Conservation (phyloP, 495 filamentous ascomycete species). For the Oleoguttula mirabilis region DNA sequence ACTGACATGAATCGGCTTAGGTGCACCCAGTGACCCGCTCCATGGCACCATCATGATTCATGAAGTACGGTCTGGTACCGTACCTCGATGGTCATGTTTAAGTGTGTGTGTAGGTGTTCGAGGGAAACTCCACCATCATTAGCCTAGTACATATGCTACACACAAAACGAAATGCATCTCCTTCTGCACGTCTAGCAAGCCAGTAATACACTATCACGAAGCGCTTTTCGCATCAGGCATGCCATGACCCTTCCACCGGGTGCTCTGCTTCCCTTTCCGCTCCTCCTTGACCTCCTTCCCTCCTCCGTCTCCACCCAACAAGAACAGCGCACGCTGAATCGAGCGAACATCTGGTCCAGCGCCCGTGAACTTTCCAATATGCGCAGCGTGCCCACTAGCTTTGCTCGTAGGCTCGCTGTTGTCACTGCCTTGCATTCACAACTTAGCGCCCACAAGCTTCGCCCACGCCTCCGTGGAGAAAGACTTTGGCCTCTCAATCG, state of each 20-base stretch:
- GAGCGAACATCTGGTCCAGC: slow-evolving; percentile 4
- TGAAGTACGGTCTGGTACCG: too few species aligned
- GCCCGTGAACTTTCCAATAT: not conserved
- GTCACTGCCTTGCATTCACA: slow-evolving; percentile 45
- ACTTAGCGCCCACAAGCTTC: slow-evolving; percentile 79
- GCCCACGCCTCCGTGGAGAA: slow-evolving; percentile 95
- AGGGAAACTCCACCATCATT: too few species aligned
- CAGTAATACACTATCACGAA: slow-evolving; percentile 7
- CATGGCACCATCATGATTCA: too few species aligned
- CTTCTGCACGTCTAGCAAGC: too few species aligned
- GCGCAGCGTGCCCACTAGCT: not conserved
- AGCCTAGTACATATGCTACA: too few species aligned
- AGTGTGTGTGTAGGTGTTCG: too few species aligned
- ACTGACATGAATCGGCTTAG: too few species aligned
- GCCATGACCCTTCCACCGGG: slow-evolving; percentile 6
- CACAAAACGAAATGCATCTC: too few species aligned
- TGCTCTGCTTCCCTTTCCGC: not conserved
- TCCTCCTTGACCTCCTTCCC: slow-evolving; percentile 5
- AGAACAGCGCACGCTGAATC: slow-evolving; percentile 8
- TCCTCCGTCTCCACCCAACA: slow-evolving; percentile 16
- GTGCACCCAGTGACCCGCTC: too few species aligned
- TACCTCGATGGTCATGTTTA: too few species aligned
- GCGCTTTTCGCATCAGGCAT: slow-evolving; percentile 1
- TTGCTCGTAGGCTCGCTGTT: not conserved
- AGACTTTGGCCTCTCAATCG: slow-evolving; percentile 83